These are phyloP conservation scores for Chaetomium sp. DNA, from an alignment of 2,329 filamentous ascomycete species.

Conservation along the genomic window DNA sequence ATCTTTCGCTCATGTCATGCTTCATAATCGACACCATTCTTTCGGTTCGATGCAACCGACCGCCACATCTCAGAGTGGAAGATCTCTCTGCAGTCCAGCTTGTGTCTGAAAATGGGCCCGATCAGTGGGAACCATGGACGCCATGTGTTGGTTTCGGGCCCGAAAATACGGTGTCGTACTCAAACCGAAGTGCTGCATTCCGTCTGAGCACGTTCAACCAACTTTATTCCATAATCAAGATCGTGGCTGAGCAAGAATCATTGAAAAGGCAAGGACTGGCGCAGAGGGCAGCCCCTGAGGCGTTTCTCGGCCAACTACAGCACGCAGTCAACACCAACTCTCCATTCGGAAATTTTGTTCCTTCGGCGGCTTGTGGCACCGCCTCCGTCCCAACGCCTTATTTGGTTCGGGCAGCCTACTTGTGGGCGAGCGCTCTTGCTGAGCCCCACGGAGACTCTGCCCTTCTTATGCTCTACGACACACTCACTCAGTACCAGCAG, in stretches of 20 bases:
- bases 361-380: conserved; percentile 14
- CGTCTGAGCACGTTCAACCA: conserved; percentile 39
- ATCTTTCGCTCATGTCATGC: conserved; percentile 43
- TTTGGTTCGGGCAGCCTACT: conserved; percentile 21
- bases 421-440: conserved; percentile 23
- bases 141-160: conserved; percentile 39
- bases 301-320: conserved; percentile 14
- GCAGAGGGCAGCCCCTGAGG: conserved; percentile 4
- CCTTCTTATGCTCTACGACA: conserved; percentile 18
- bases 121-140: conserved; percentile 70
- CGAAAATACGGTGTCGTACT: conserved; percentile 16
- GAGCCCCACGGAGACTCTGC: conserved; percentile 14
- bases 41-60: conserved; percentile 43
- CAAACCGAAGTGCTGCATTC: conserved; percentile 29
- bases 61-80: conserved; percentile 42
- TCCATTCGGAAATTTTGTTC: conserved; percentile 23
- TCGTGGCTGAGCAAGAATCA: conserved; percentile 23
- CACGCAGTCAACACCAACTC: conserved; percentile 18
- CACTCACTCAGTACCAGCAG: conserved; percentile 21
- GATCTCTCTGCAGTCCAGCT: conserved; percentile 39
- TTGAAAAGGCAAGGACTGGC: conserved; percentile 1
- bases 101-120: conserved; percentile 59
- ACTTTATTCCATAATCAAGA: conserved; percentile 34
- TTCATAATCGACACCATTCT: conserved; percentile 57
- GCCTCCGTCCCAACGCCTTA: conserved; percentile 25